Evolutionary conservation across 345 rosid species (phyloP).

Genomic region (Aquilaria malaccensis): DNA sequence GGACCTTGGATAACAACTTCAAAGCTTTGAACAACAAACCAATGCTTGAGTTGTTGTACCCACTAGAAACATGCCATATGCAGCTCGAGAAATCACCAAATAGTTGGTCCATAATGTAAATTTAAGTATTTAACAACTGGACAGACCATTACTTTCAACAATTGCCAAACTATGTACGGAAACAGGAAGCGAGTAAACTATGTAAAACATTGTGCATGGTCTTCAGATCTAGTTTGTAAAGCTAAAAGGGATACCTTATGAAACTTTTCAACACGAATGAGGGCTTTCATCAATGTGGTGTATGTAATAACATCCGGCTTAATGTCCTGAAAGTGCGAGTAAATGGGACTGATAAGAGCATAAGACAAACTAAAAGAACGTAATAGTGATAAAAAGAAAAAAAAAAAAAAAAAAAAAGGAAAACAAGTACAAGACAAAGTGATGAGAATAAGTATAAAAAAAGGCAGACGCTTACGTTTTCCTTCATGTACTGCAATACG

Average conservation of each 20-base stretch:
- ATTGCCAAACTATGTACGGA: no score
- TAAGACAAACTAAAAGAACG: constrained; percentile 1
- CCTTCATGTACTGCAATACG: constrained; percentile 92
- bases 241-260: constrained; percentile 41
- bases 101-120: neutral
- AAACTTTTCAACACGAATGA: constrained; percentile 83
- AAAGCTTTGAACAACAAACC: no score
- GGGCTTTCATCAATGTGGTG: constrained; percentile 92
- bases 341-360: constrained; percentile 17
- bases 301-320: constrained; percentile 93
- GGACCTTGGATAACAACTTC: no score
- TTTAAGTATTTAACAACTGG: no score
- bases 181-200: neutral
- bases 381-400: neutral
- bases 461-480: constrained; percentile 42
- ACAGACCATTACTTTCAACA: no score
- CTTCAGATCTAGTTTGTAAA: neutral
- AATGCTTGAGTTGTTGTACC: no score
- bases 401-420: neutral
- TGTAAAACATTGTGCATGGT: neutral
- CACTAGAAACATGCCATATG: neutral
- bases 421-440: constrained; percentile 2
- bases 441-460: neutral
- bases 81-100: neutral
- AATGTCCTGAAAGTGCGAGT: constrained; percentile 51